phyloP scores from a whole-genome alignment of 2,329 filamentous ascomycete genomes.

The Clarireedia sp. region DNA sequence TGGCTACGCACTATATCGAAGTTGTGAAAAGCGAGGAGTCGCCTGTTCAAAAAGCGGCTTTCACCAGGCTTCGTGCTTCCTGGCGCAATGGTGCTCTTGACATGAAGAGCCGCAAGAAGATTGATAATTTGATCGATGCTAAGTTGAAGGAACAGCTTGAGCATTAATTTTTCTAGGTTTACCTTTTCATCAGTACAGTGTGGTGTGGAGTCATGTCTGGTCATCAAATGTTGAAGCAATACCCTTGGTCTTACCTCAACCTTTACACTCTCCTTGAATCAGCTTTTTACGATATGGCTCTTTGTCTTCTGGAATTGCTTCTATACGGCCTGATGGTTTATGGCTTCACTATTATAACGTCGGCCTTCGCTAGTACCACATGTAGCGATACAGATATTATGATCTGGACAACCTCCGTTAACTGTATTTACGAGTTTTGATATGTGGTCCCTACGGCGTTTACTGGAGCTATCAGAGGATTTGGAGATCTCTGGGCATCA shows the following conservation, averaged over 20 bases:
- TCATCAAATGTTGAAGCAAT: not conserved
- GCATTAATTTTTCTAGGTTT: slow-evolving; percentile 15
- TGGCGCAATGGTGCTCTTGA: slow-evolving; percentile 47
- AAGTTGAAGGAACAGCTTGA: slow-evolving; percentile 46
- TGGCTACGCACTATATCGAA: slow-evolving; percentile 48
- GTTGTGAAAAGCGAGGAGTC: slow-evolving; percentile 42
- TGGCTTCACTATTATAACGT: slow-evolving; percentile 2
- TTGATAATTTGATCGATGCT: slow-evolving; percentile 43
- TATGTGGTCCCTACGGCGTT: slow-evolving; percentile 26
- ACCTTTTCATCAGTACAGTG: not conserved
- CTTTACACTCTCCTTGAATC: not conserved
- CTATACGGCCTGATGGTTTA: slow-evolving; percentile 1
- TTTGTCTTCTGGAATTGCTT: slow-evolving; percentile 1
- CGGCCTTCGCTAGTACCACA: slow-evolving; percentile 3
- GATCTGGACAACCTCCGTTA: slow-evolving; percentile 20
- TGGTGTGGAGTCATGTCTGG: slow-evolving; percentile 4
- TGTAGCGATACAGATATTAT: slow-evolving; percentile 11
- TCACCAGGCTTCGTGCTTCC: slow-evolving; percentile 42
- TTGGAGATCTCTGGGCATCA: slow-evolving; percentile 24
- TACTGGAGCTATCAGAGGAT: slow-evolving; percentile 26
- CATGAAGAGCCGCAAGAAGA: slow-evolving; percentile 48
- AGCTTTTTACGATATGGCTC: not conserved
- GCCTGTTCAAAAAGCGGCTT: slow-evolving; percentile 36
- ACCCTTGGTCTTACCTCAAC: not conserved
- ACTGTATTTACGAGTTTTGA: slow-evolving; percentile 27